A percentile compares a stretch with the other conserved stretches of the same genome.
Conservation (phyloP, 257 asterid species). For the Solanum pimpinellifolium region DNA sequence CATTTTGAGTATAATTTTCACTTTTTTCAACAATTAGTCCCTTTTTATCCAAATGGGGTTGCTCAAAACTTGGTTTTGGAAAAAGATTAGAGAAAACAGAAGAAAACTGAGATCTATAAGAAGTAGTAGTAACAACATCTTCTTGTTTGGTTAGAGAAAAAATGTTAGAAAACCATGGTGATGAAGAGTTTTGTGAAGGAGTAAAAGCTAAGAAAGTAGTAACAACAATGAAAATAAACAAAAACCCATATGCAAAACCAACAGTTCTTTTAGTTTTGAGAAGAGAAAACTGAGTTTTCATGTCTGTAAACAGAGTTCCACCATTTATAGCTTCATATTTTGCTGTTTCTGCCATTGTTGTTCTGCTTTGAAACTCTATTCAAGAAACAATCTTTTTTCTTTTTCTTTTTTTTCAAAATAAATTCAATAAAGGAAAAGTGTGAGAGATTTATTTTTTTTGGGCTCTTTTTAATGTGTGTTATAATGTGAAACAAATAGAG, state of each 20-base stretch:
- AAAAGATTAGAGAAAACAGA: constrained; percentile 22
- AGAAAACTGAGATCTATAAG: constrained; percentile 1
- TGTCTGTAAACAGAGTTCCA: constrained; percentile 38
- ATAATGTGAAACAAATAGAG: not conserved
- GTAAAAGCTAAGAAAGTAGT: constrained; percentile 62
- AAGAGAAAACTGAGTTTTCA: constrained; percentile 39
- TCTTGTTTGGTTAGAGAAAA: constrained; percentile 2
- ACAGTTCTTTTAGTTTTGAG: constrained; percentile 30
- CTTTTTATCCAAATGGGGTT: constrained; percentile 6
- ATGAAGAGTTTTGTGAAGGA: constrained; percentile 47
- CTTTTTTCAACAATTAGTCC: not conserved
- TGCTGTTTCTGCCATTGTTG: constrained; percentile 44
- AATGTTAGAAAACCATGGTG: constrained; percentile 48
- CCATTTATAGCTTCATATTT: constrained; percentile 52
- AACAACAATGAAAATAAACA: constrained; percentile 52
- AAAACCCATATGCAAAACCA: constrained; percentile 33
- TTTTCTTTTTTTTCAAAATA: no score
- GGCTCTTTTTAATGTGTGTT: not conserved
- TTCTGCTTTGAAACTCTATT: not conserved
- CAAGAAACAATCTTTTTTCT: not conserved
- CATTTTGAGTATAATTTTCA: not conserved
- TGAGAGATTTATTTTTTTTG: not conserved
- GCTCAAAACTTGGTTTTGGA: not conserved
- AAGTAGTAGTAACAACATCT: not conserved
- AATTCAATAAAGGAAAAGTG: not conserved